Evolutionary conservation across 2,329 filamentous ascomycete genomes (phyloP), one percentile per base, ranked within the genome.

Genomic region (Chaetomium sp.): DNA sequence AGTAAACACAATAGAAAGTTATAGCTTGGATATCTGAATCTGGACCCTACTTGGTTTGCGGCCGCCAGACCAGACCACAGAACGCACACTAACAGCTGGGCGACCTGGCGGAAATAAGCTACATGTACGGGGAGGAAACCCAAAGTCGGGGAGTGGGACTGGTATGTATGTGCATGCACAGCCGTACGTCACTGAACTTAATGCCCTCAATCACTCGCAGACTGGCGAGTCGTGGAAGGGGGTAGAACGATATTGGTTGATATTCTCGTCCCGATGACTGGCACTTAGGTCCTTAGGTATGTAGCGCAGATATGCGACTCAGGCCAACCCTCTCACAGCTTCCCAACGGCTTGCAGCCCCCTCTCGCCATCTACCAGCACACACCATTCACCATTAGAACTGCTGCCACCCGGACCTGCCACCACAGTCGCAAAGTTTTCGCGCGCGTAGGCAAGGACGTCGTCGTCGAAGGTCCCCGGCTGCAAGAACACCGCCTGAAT

Each of bases 401-500:
- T 88, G 34, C 72, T 67, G 33, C 85, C 84, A 34, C 85, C 83
- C 40, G 85, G 76, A 6, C 79, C 84, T 59, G 77, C 82, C 43
- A 89, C 86, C 38, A 90, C 86, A 40, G 84, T 83, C 62, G 84
- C 75, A 65, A 94, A 96, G 14, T 72, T 73, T 5, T 71, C 74
- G 27, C 78, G 75, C 3, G 89, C 90, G 70, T 81, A 91, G 42
- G 79, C 74, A 59, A 96, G 68, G 27, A 90, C 87, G 56, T 84
- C 82, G 51, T 88, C 82, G 68, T 96, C 85, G 68, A 88, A 97
- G 12, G 84, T 91, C 1, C 92, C 94, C 0, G 94, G 94, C 73
- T 97, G 94, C 62, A 97, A 74, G 88, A 89, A 96, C 5, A 96
- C 85, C 33, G 88, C 80, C 14, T 82, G 79, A 45, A 95, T 74